Evolutionary conservation across 495 filamentous ascomycete genomes (phyloP).

Genomic region (Letharia lupina): DNA sequence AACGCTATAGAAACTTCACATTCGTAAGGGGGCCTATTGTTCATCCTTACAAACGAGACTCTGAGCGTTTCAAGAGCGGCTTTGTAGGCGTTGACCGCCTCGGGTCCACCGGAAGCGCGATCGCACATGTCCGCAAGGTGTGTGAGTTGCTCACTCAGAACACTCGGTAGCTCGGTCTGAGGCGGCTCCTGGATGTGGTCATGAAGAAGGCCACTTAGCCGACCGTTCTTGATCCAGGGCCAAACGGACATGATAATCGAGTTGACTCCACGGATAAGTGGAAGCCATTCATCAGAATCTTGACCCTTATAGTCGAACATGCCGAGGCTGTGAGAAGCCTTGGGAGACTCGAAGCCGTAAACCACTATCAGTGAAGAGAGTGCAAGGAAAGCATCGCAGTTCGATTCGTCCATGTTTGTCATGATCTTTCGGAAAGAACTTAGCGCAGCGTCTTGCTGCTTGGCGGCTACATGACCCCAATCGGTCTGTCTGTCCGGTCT

Average conservation of each 20-base stretch:
- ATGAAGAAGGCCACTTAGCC: slow-evolving; percentile 30
- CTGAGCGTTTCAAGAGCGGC: slow-evolving; percentile 31
- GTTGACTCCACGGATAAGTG: slow-evolving; percentile 36
- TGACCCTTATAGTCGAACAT: slow-evolving; percentile 28
- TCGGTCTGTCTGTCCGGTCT: slow-evolving; percentile 27
- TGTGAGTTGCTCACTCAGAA: slow-evolving; percentile 36
- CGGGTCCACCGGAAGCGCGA: slow-evolving; percentile 29
- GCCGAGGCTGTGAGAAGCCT: slow-evolving; percentile 32
- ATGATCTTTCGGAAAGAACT: slow-evolving; percentile 31
- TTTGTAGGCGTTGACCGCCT: slow-evolving; percentile 32
- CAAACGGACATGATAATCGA: slow-evolving; percentile 30
- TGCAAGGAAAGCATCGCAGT: slow-evolving; percentile 41
- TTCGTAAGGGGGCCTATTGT: slow-evolving; percentile 19
- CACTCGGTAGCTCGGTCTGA: slow-evolving; percentile 23
- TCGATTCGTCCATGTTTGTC: slow-evolving; percentile 28
- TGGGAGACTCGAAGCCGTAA: slow-evolving; percentile 38
- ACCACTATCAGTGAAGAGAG: slow-evolving; percentile 40
- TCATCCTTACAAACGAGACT: slow-evolving; percentile 24
- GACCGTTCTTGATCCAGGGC: slow-evolving; percentile 32
- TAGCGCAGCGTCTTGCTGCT: slow-evolving; percentile 36
- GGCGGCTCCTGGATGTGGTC: slow-evolving; percentile 33
- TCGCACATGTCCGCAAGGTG: slow-evolving; percentile 31
- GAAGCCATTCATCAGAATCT: slow-evolving; percentile 39
- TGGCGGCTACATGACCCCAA: slow-evolving; percentile 32
- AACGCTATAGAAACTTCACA: slow-evolving; percentile 34